Evolutionary conservation across 1,284 basidiomycete species (phyloP).

Genomic region (Takashimella tepidaria): DNA sequence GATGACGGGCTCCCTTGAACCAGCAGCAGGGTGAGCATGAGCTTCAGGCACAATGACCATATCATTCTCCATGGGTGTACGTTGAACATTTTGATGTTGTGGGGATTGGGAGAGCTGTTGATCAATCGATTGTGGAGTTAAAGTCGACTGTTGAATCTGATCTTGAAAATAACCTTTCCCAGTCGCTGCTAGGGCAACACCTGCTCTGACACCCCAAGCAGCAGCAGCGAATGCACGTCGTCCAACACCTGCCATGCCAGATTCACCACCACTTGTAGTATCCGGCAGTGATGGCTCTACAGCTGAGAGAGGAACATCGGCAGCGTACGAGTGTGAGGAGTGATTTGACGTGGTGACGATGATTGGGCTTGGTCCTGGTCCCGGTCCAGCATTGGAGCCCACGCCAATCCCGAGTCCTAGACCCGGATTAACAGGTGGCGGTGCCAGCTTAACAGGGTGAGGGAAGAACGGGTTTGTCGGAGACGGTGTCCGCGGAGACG

Average conservation of each 20-base stretch:
- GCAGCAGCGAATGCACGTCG: slow-evolving; percentile 76
- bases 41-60: not conserved
- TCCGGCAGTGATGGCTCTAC: slow-evolving; percentile 49
- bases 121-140: not conserved
- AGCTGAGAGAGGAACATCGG: slow-evolving; percentile 11
- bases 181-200: slow-evolving; percentile 25
- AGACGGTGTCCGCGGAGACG: slow-evolving; percentile 16
- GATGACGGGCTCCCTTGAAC: slow-evolving; percentile 14
- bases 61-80: too few relatives aligned
- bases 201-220: slow-evolving; percentile 50
- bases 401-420: slow-evolving; percentile 20
- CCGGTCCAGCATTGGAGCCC: slow-evolving; percentile 8
- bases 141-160: not conserved
- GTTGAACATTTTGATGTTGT: not conserved
- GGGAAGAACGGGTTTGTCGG: slow-evolving; percentile 39
- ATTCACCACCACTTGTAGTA: slow-evolving; percentile 68
- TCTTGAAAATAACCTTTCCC: slow-evolving; percentile 5
- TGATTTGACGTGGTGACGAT: not conserved
- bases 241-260: slow-evolving; percentile 86
- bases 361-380: too few relatives aligned
- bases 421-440: slow-evolving; percentile 19
- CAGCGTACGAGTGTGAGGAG: slow-evolving; percentile 3
- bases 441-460: slow-evolving; percentile 13
- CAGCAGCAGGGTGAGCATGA: slow-evolving; percentile 1
- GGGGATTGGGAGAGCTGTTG: not conserved